Evolutionary conservation across 140 eudicot species (phyloP).

Genomic region (Senecio squalidus): DNA sequence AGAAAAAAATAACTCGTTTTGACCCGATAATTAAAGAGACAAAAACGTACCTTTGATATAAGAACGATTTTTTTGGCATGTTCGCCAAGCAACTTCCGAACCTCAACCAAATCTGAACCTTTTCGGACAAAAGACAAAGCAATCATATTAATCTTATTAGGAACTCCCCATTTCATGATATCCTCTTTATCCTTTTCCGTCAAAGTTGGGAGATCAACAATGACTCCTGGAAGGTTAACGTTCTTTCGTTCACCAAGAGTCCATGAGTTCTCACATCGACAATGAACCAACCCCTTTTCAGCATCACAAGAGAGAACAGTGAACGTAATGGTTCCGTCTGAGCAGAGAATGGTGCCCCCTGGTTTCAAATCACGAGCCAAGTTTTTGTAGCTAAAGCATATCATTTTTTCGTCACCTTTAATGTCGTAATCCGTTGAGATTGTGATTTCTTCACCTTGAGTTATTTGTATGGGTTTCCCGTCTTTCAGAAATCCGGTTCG

Average conservation of each 20-base stretch:
- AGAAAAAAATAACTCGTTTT: not conserved
- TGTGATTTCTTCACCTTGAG: slow-evolving; percentile 48
- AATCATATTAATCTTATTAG: slow-evolving; percentile 43
- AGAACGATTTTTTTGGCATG: slow-evolving; percentile 43
- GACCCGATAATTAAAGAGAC: not conserved
- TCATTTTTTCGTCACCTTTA: slow-evolving; percentile 36
- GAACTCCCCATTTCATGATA: slow-evolving; percentile 43
- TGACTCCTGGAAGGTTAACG: slow-evolving; percentile 52
- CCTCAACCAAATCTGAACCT: slow-evolving; percentile 45
- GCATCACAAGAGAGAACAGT: slow-evolving; percentile 45
- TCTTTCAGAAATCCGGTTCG: slow-evolving; percentile 57
- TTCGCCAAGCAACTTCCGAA: slow-evolving; percentile 45
- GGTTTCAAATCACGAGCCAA: slow-evolving; percentile 45
- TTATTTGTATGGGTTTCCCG: slow-evolving; percentile 39
- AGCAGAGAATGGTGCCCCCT: slow-evolving; percentile 32
- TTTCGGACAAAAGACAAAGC: slow-evolving; percentile 47
- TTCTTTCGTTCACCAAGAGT: slow-evolving; percentile 48
- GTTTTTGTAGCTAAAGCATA: slow-evolving; percentile 47
- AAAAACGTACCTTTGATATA: slow-evolving; percentile 39
- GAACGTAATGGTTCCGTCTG: slow-evolving; percentile 46
- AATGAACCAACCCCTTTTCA: slow-evolving; percentile 38
- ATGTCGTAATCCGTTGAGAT: slow-evolving; percentile 43
- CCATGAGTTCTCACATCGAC: slow-evolving; percentile 49
- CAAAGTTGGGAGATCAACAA: slow-evolving; percentile 55
- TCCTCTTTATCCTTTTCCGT: slow-evolving; percentile 48